Base-by-base conservation (phyloP, 192 early-diverging fungal species). In the Coemansia umbellata region DNA sequence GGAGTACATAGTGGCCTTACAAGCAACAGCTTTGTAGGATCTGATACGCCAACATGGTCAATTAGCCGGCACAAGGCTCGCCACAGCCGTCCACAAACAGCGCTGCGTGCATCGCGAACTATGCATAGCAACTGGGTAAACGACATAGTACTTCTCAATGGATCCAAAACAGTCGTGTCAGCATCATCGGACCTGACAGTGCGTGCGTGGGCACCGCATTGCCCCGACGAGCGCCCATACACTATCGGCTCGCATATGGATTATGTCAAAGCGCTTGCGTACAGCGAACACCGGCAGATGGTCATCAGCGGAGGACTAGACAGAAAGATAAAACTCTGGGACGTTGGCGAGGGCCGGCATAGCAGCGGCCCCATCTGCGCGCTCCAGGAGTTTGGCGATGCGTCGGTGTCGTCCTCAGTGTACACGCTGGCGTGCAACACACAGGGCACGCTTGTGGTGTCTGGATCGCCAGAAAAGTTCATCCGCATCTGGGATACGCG, bases 121-220 rank as follows among this genome's bases (percentile, higher is more conserved):
- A 81, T 89, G 43, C 96, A 99, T 57, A 87, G 84, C 6, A 94
- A 97, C 69, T 99, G 96, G 96, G 87, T 99, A 6, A 99, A 97
- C 66, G 96, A 95, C 50, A 81, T 99, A 37, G 83, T 61, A 8
- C 64, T 53, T 18, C 55, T 60, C 19, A 72, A 60, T 30, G 52
- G 30, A 19, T 49, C 54, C 14, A 37, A 42, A 19, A 59, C 67
- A 79, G 90, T 94, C 3, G 71, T 95, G 0, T 86, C 91, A 14
- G 90, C 88, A n/a, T 97, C 94, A 8, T 90, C 89, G 5, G 96
- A 99, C 60, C 82, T 92, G 52, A 90, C 93, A 15, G 80, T 99
- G 78, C 73, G 82, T 21, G 84, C 86, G 23, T 80, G 82, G 60
- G 69, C 78, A 44, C 78, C 80, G 9, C 50, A 65, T 23, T 62